Evolutionary conservation across 495 filamentous ascomycete genomes (phyloP), one percentile per base, ranked within the genome.

Genomic region (Aspergillus cavernicola): DNA sequence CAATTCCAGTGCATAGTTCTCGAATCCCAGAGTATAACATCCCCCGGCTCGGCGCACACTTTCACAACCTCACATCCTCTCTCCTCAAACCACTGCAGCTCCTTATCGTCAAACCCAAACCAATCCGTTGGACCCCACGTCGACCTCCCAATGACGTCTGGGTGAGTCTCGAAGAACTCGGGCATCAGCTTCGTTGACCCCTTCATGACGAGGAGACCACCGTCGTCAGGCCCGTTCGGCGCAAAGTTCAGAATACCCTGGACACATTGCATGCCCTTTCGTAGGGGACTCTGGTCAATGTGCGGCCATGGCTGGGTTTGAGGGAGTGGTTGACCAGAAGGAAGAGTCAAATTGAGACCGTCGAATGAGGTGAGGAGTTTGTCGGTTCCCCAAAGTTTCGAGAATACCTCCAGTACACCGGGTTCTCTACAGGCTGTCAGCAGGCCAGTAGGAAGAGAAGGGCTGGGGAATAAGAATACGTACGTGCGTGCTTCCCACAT

Each of bases 1-100:
- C n/a, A n/a, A n/a, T n/a, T n/a, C 59, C 4, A 72, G 50, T 75
- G 72, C 60, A 74, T 68, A 10, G 70, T 67, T 13, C 70, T 58
- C 0, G 64, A 68, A 26, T 75, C 72, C 72, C 72, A 71, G 10
- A 73, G 66, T 0, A 75, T 65, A 52, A 75, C 61, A 52, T 74
- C 70, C 2, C 70, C 72, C 12, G 69, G 66, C 16, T 70, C 68
- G 52, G 50, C 59, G 35, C 65, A 59, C n/a, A 71, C 53, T 58
- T 75, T 75, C 55, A 70, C 48, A 15, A 71, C 24, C 48, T 68
- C 60, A 48, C 70, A 75, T 12, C 70, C 72, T 0, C 57, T 60
- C 12, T 66, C 61, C 26, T 71, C 41, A 53, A 74, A 75, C 70
- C 70, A 75, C 16, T 70, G 59, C 9, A 71, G 52, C 28, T 75